Conservation (phyloP, 176 grass and related monocot genomes). For the Canna indica region DNA sequence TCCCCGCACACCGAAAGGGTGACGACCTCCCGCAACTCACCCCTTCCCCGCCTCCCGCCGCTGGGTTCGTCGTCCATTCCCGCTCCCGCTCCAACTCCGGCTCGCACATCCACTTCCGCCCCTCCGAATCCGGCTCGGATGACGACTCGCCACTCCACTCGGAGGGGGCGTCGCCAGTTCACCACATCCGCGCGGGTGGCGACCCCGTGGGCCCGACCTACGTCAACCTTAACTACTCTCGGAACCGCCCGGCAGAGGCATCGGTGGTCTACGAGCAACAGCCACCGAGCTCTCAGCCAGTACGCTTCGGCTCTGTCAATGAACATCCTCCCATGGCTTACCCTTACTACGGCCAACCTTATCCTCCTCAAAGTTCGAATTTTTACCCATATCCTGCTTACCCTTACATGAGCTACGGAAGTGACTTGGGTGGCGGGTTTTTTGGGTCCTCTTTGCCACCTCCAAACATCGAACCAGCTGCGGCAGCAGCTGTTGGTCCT, state of each 20-base stretch:
- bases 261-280: constrained; percentile 17
- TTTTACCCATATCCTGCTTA: constrained; percentile 21
- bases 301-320: not conserved
- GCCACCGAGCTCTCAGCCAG: constrained; percentile 6
- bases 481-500: not conserved
- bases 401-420: constrained; percentile 17
- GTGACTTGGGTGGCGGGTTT: constrained; percentile 1
- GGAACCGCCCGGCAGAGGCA: constrained; percentile 17
- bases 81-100: constrained; percentile 19
- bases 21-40: constrained; percentile 38
- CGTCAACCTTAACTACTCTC: constrained; percentile 27
- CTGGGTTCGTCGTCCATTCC: constrained; percentile 12
- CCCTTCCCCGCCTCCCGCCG: not conserved
- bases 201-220: constrained; percentile 7
- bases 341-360: constrained; percentile 12
- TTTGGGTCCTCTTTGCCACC: constrained; percentile 24
- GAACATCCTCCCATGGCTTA: not conserved
- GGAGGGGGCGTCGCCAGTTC: not conserved
- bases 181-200: not conserved
- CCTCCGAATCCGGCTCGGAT: not conserved
- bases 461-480: constrained; percentile 1
- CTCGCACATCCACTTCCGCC: constrained; percentile 25
- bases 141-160: constrained; percentile 1
- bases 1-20: constrained; percentile 50
- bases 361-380: constrained; percentile 22